phyloP scores from a whole-genome alignment of 2,329 filamentous ascomycete genomes.

The Trichoderma atroviride region DNA sequence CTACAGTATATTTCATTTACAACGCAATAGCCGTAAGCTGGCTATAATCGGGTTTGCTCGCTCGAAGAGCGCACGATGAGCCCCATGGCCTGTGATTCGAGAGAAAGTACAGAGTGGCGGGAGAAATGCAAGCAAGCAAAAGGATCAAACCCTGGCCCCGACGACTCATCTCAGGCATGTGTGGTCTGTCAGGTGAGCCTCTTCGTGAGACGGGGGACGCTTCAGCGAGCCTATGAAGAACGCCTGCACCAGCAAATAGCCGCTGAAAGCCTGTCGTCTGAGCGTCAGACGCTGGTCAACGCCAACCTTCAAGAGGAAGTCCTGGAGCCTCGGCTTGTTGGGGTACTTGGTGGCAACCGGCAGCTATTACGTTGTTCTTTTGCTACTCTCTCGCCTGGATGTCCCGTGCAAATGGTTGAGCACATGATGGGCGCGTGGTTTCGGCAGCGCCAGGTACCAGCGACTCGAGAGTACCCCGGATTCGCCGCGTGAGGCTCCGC shows the following conservation, averaged over 20 bases:
- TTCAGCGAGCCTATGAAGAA: not conserved
- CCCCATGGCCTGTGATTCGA: not conserved
- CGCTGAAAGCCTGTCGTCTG: not conserved
- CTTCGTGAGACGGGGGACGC: not conserved
- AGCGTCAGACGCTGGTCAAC: constrained; percentile 11
- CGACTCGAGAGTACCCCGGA: constrained; percentile 22
- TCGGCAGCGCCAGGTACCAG: constrained; percentile 12
- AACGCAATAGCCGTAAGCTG: constrained; percentile 2
- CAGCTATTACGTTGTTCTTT: constrained; percentile 21
- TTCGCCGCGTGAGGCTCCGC: constrained; percentile 23
- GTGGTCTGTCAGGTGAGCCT: constrained; percentile 22
- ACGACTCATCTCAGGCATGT: constrained; percentile 23
- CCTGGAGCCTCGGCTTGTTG: constrained; percentile 22
- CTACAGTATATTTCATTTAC: not conserved
- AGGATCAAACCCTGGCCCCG: constrained; percentile 17
- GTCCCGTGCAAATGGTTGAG: constrained; percentile 24
- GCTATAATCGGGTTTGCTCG: not conserved
- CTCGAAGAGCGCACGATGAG: not conserved
- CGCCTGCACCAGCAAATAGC: constrained; percentile 4
- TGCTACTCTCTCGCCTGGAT: constrained; percentile 1
- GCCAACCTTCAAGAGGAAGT: not conserved
- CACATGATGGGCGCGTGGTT: constrained; percentile 26
- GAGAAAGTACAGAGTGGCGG: not conserved
- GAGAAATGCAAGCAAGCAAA: not conserved
- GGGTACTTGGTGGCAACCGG: not conserved